phyloP scores from a whole-genome alignment of 1,284 basidiomycete genomes.

The Pseudozyma pruni region DNA sequence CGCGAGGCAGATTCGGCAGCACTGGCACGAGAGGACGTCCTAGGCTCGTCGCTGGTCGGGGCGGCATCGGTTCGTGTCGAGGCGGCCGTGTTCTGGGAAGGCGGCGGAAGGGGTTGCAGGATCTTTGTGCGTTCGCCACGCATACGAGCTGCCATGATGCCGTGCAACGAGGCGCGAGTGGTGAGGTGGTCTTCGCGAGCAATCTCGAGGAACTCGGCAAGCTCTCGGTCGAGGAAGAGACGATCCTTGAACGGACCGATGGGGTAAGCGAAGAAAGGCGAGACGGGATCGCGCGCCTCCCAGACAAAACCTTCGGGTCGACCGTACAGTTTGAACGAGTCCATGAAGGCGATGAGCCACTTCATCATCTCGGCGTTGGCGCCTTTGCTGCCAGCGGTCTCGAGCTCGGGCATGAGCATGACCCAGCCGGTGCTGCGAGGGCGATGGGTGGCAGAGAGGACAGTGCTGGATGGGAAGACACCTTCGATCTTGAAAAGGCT shows the following conservation, averaged over 20 bases:
- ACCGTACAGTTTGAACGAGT: conserved; percentile 67
- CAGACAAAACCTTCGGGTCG: conserved; percentile 57
- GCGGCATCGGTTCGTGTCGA: conserved; percentile 1
- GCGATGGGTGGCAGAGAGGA: conserved; percentile 73
- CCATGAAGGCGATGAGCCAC: conserved; percentile 79
- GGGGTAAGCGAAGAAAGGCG: conserved; percentile 67
- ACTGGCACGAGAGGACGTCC: conserved; percentile 19
- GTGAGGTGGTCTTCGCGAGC: conserved; percentile 73
- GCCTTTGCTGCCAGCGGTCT: conserved; percentile 77
- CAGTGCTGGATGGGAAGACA: conserved; percentile 53
- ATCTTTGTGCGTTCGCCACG: conserved; percentile 64
- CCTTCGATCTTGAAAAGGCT: conserved; percentile 67
- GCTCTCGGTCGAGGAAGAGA: conserved; percentile 88
- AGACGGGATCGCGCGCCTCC: conserved; percentile 70
- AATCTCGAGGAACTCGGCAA: conserved; percentile 81
- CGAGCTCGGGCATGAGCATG: conserved; percentile 68
- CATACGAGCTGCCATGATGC: conserved; percentile 66
- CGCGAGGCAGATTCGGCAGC: conserved; percentile 18
- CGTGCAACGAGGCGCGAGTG: conserved; percentile 57
- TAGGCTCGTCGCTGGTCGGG: conserved; percentile 8
- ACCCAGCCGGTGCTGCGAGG: conserved; percentile 69
- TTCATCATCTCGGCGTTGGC: conserved; percentile 83
- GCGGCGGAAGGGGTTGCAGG: conserved; percentile 61
- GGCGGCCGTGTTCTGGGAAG: conserved; percentile 23
- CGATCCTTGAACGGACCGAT: conserved; percentile 70